Base-by-base conservation (phyloP, 1,284 basidiomycete genomes). In the Trametes hirsuta region DNA sequence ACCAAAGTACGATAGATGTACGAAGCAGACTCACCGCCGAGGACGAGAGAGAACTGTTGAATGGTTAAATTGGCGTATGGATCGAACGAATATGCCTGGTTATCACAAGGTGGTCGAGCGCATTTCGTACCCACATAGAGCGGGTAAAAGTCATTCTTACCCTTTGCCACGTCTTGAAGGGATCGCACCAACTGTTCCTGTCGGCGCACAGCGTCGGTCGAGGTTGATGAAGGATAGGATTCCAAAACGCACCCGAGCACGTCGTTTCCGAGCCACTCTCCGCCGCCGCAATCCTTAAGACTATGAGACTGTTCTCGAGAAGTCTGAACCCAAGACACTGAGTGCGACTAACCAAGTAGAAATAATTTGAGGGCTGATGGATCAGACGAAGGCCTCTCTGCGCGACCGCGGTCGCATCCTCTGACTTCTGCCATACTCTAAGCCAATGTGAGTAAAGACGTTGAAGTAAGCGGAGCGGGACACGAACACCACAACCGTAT, bases 141-240 rank as follows among this genome's bases (percentile, higher is more conserved):
- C 11, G 35, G 9, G 35, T 6, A 15, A 21, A 25, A 15, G 39
- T 5, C 12, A 40, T 12, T 12, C 39, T 18, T 40, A 50, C 74
- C 76, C 82, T 83, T 68, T 87, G 84, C 90, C 91, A 93, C 2
- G 84, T 84, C 74, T 90, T 91, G 83, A 87, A 89, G 1, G 88
- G 88, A 66, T 89, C 87, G 70, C 89, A 91, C 88, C 84, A 86
- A 47, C 76, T 79, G 63, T 79, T 77, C 5, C 74, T 79, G 42
- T 71, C 47, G 0, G 84, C 76, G 68, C 35, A 76, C 65, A n/a
- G 5, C 18, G 5, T 18, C 30, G n/a, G 4, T 21, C n/a, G n/a
- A n/a, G 8, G 24, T n/a, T 14, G 47, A n/a, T 6, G 5, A 18
- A n/a, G 14, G 9, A 1, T 5, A 21, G 4, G 10, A 14, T 3